These are phyloP conservation scores for Diutina ranongensis DNA, from an alignment of 1,139 yeast species.

Conservation along the genomic window DNA sequence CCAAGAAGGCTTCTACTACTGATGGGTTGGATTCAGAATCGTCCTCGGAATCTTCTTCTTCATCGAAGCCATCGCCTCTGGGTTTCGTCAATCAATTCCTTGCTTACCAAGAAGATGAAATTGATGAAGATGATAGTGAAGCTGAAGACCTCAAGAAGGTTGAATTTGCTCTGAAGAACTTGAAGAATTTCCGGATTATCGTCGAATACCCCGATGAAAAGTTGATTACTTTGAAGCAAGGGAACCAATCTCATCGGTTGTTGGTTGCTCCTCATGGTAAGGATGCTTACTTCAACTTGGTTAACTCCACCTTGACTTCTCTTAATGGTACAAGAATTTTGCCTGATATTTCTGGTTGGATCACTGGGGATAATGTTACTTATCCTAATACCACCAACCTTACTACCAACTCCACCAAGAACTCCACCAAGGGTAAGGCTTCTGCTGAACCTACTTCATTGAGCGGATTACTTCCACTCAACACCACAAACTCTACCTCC, in stretches of 20 bases:
- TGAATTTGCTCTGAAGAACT: neutral
- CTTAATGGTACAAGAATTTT: constrained; percentile 1
- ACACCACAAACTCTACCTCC: neutral
- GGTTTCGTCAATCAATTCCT: neutral
- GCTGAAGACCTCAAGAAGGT: neutral
- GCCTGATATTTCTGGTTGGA: neutral
- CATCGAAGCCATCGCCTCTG: neutral
- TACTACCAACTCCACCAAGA: neutral
- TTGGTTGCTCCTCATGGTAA: neutral
- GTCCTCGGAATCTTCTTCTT: neutral
- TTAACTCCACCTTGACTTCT: constrained; percentile 2
- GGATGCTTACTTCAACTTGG: constrained; percentile 1
- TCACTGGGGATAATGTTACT: neutral
- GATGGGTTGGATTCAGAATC: neutral
- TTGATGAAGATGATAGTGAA: neutral
- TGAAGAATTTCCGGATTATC: constrained; percentile 5
- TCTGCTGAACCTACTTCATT: too few relatives aligned
- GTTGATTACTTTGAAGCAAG: constrained; percentile 4
- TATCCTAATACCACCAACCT: neutral
- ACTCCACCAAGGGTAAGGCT: neutral
- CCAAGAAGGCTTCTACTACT: neutral
- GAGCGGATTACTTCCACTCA: too few relatives aligned
- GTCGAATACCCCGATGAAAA: constrained; percentile 2
- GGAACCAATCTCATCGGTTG: neutral
- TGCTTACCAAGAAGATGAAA: neutral